A percentile compares a stretch with the other conserved stretches of the same genome.
phyloP scores from a whole-genome alignment of 78 protist genomes.

The Isochrysis galbana region DNA sequence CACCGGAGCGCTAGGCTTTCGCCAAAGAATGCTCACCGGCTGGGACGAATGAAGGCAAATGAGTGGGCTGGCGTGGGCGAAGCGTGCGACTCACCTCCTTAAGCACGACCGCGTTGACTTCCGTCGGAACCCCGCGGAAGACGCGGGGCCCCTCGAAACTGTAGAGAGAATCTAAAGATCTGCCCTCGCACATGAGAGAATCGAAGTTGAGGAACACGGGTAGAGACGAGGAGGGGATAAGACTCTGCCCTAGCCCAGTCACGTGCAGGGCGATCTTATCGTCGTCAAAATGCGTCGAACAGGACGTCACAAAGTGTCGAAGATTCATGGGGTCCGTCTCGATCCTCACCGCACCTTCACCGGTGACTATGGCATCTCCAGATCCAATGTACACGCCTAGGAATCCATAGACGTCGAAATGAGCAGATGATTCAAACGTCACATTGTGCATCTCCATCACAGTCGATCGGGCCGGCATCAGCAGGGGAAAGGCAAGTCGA shows the following conservation, averaged over 20 bases:
- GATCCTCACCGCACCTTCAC: background rate
- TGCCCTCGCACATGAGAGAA: background rate
- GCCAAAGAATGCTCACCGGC: too few relatives aligned
- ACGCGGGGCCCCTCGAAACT: background rate
- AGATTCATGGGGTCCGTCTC: background rate
- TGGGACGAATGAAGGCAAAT: too few relatives aligned
- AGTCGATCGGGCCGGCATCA: background rate
- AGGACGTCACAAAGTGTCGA: background rate
- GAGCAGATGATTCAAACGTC: background rate
- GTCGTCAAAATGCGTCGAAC: background rate
- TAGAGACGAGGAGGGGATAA: background rate
- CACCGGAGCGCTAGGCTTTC: too few relatives aligned
- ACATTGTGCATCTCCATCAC: background rate
- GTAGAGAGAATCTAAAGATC: background rate
- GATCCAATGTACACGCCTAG: background rate
- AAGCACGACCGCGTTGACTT: background rate
- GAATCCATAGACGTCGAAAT: background rate
- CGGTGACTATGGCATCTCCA: background rate
- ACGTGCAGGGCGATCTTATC: background rate
- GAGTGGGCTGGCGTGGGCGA: too few relatives aligned
- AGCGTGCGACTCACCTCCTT: too few relatives aligned
- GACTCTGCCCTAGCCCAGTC: background rate
- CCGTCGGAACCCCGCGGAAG: background rate
- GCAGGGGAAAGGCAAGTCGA: background rate
- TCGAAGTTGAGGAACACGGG: background rate